Conservation (phyloP, 2,329 filamentous ascomycete species). For the Zalaria obscura region DNA sequence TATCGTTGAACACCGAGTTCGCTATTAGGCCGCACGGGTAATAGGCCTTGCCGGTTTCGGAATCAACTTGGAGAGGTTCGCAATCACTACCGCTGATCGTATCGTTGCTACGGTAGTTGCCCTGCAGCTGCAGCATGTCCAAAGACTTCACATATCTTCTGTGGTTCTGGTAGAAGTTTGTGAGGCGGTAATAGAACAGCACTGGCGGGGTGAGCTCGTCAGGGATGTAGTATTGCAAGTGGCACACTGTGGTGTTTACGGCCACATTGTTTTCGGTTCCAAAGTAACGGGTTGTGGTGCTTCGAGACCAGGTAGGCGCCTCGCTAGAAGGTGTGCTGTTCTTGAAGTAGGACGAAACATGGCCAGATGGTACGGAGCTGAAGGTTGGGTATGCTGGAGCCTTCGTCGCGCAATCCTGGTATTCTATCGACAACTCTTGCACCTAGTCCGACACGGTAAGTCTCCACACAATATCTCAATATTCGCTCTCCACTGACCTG, state of each 20-base stretch:
- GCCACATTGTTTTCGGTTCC: conserved; percentile 8
- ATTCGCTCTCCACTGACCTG: conserved; percentile 35
- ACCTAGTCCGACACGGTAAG: conserved; percentile 43
- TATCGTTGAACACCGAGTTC: conserved; percentile 96
- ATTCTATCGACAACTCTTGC: conserved; percentile 82
- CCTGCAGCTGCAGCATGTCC: conserved; percentile 69
- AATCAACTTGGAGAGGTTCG: conserved; percentile 44
- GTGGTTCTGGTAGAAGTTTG: conserved; percentile 98
- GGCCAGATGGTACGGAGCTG: conserved; percentile 38
- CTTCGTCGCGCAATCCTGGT: conserved; percentile 56
- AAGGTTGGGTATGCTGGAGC: conserved; percentile 34
- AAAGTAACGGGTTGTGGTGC: conserved; percentile 10
- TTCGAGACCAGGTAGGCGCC: conserved; percentile 13
- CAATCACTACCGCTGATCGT: conserved; percentile 59
- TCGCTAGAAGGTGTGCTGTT: conserved; percentile 14
- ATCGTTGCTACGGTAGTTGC: conserved; percentile 43
- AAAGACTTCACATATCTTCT: conserved; percentile 89
- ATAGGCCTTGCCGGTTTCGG: conserved; percentile 49
- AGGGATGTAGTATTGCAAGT: conserved; percentile 64
- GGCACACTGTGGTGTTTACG: conserved; percentile 43
- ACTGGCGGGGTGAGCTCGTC: conserved; percentile 70
- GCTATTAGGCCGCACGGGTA: conserved; percentile 94
- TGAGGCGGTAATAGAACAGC: conserved; percentile 86
- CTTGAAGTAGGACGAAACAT: conserved; percentile 61
- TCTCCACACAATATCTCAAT: not conserved